Evolutionary conservation across 768 basidiomycete genomes (phyloP).

Genomic region (Rhizopogon sp.): DNA sequence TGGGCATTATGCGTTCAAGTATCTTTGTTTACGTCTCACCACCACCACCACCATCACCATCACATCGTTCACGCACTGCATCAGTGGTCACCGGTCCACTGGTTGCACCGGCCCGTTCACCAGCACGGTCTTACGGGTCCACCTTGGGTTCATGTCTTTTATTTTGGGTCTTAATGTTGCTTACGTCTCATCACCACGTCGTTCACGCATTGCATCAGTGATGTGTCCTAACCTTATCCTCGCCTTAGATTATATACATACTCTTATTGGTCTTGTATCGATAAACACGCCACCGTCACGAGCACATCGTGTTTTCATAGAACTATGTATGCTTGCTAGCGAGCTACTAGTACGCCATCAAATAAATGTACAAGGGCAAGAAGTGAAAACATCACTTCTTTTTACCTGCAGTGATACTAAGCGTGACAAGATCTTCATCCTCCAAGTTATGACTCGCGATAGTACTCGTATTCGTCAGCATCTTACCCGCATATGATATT

Average conservation of each 20-base stretch:
- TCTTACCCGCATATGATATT: conserved; percentile 75
- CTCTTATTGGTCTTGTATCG: neutral
- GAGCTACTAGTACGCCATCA: neutral
- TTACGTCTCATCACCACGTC: too few relatives aligned
- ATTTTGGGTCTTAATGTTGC: too few relatives aligned
- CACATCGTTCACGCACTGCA: neutral
- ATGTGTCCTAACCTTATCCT: conserved; percentile 12
- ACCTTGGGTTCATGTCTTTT: too few relatives aligned
- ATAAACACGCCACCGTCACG: neutral
- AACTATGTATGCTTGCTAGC: neutral
- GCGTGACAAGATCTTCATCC: conserved; percentile 79
- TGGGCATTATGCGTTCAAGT: too few relatives aligned
- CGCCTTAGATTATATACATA: neutral
- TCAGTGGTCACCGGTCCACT: neutral
- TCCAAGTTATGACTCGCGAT: conserved; percentile 88
- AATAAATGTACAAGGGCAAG: neutral
- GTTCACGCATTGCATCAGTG: too few relatives aligned
- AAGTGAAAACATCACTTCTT: conserved; percentile 46
- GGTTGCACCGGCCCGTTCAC: too few relatives aligned
- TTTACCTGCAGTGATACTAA: conserved; percentile 72
- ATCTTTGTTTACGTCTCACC: too few relatives aligned
- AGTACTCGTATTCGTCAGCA: conserved; percentile 81
- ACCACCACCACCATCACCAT: neutral
- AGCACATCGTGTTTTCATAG: neutral
- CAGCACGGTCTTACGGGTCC: too few relatives aligned